A percentile compares a stretch with the other conserved stretches of the same genome.
These are phyloP conservation scores for Fistulifera pelliculosa DNA, from an alignment of 108 stramenopile species.

Conservation along the genomic window DNA sequence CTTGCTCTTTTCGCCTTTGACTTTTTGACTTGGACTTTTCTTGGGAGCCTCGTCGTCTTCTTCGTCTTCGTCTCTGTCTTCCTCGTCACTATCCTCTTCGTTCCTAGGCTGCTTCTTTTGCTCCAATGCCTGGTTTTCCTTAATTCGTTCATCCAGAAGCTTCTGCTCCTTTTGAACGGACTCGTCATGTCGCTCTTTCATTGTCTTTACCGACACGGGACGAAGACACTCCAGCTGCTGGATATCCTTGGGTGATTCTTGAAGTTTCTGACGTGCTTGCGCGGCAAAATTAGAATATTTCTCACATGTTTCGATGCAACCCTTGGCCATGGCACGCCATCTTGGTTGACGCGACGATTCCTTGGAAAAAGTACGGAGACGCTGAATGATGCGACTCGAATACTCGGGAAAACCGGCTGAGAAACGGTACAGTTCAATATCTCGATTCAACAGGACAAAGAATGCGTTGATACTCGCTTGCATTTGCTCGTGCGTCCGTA, in stretches of 20 bases:
- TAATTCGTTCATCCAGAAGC: neutral
- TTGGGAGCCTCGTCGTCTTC: slow-evolving; percentile 5
- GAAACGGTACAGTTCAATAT: slow-evolving; percentile 80
- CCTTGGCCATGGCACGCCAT: slow-evolving; percentile 79
- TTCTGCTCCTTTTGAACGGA: slow-evolving; percentile 68
- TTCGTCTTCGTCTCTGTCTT: slow-evolving; percentile 9
- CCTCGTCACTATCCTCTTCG: slow-evolving; percentile 19
- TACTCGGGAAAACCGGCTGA: slow-evolving; percentile 85
- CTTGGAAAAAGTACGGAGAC: slow-evolving; percentile 72
- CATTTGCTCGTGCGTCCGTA: slow-evolving; percentile 71
- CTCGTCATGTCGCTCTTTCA: slow-evolving; percentile 72
- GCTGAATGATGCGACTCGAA: slow-evolving; percentile 54
- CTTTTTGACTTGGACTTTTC: slow-evolving; percentile 11
- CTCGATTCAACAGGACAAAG: slow-evolving; percentile 72
- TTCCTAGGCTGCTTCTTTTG: slow-evolving; percentile 11
- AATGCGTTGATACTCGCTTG: slow-evolving; percentile 67
- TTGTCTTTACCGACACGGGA: slow-evolving; percentile 46
- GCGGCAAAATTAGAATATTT: slow-evolving; percentile 46
- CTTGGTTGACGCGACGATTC: slow-evolving; percentile 50
- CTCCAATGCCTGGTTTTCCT: slow-evolving; percentile 9
- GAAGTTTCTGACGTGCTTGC: slow-evolving; percentile 40
- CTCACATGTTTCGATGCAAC: slow-evolving; percentile 71
- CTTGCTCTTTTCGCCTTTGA: slow-evolving; percentile 12
- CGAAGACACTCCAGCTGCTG: slow-evolving; percentile 69
- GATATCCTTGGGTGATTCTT: slow-evolving; percentile 80